Evolutionary conservation across 768 basidiomycete species (phyloP).

Genomic region (Tulasnella sp.): DNA sequence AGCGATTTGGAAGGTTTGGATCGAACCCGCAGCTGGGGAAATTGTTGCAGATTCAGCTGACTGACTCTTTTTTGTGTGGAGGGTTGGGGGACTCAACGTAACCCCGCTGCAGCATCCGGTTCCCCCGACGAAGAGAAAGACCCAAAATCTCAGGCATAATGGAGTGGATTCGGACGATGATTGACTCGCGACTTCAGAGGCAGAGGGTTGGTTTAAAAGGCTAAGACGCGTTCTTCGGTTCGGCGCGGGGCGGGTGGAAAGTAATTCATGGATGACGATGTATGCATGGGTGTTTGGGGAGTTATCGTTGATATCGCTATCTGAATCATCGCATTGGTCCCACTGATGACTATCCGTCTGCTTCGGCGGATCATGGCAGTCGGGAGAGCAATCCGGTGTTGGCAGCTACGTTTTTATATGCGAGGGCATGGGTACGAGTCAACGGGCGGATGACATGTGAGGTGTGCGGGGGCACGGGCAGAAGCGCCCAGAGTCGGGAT

Average conservation of each 20-base stretch:
- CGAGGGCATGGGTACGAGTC: slow-evolving; percentile 15
- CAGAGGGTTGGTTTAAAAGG: background rate
- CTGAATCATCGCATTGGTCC: slow-evolving; percentile 16
- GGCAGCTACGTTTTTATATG: background rate
- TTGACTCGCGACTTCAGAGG: slow-evolving; percentile 10
- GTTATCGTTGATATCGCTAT: slow-evolving; percentile 10
- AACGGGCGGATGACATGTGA: background rate
- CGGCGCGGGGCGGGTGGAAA: slow-evolving; percentile 7
- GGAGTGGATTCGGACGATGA: background rate
- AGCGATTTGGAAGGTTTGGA: background rate
- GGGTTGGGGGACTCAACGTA: slow-evolving; percentile 21
- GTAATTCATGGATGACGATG: background rate
- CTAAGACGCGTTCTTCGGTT: background rate
- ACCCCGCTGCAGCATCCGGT: background rate
- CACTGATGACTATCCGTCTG: background rate
- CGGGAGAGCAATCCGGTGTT: slow-evolving; percentile 8
- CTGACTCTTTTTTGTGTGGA: slow-evolving; percentile 2
- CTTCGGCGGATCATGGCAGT: background rate
- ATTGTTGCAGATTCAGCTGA: background rate
- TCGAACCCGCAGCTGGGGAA: background rate
- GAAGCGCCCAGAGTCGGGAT: background rate
- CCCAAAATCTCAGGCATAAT: background rate
- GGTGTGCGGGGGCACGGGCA: background rate
- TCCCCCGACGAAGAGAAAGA: background rate
- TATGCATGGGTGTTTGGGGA: too few relatives aligned